Conservation (phyloP, 2,329 filamentous ascomycete genomes). For the Aspergillus tubingensis region DNA sequence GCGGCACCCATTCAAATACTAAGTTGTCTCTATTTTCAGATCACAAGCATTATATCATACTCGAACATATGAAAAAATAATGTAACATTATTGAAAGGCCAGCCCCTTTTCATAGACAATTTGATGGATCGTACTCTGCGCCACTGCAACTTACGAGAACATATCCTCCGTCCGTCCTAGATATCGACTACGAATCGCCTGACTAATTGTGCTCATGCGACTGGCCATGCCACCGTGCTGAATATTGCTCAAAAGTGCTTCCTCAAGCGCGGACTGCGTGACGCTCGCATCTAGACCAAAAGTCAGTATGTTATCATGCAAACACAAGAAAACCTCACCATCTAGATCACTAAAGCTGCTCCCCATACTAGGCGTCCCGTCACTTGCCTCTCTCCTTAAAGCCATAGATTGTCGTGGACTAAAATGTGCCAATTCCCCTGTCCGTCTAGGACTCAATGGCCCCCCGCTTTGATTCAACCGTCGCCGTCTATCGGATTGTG, state of each 20-base stretch:
- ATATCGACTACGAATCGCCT: slow-evolving; percentile 57
- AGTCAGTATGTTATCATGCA: neutral
- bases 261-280: slow-evolving; percentile 65
- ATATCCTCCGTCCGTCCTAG: slow-evolving; percentile 23
- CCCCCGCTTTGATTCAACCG: slow-evolving; percentile 16
- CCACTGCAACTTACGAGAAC: neutral
- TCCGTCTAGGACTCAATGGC: slow-evolving; percentile 47
- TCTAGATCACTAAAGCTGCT: slow-evolving; percentile 68
- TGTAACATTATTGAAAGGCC: too few relatives aligned
- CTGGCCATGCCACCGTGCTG: slow-evolving; percentile 55
- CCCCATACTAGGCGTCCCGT: slow-evolving; percentile 63
- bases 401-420: slow-evolving; percentile 47
- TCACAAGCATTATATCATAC: too few relatives aligned
- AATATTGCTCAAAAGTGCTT: slow-evolving; percentile 65
- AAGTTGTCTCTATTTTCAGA: too few relatives aligned
- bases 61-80: too few relatives aligned
- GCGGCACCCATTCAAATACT: too few relatives aligned
- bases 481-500: slow-evolving; percentile 23
- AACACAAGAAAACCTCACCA: slow-evolving; percentile 41
- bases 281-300: slow-evolving; percentile 65
- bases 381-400: slow-evolving; percentile 49
- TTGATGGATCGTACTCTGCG: neutral
- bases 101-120: neutral
- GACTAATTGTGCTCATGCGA: slow-evolving; percentile 55
- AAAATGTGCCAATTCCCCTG: slow-evolving; percentile 51